Percentiles rank a stretch among this genome's conserved stretches.
Conservation (phyloP, 2,329 filamentous ascomycete genomes). For the Beauveria bassiana region DNA sequence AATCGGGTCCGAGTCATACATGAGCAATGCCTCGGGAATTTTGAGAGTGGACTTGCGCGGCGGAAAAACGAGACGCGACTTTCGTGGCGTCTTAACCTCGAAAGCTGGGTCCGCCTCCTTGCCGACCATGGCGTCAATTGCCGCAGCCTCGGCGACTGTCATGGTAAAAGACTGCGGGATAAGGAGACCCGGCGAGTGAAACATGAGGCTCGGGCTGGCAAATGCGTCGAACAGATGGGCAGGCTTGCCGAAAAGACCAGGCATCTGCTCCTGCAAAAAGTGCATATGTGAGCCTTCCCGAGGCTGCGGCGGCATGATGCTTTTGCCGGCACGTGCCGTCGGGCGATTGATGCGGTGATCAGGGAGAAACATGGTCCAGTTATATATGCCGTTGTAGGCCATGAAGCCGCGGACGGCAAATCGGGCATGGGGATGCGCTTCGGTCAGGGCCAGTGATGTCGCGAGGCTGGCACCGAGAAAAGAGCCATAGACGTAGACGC, state of each 20-base stretch:
- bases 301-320: slow-evolving; percentile 15
- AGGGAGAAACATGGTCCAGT: slow-evolving; percentile 55
- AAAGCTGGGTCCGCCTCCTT: neutral
- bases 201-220: slow-evolving; percentile 50
- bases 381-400: slow-evolving; percentile 53
- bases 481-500: slow-evolving; percentile 44
- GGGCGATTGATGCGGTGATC: slow-evolving; percentile 38
- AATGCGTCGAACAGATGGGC: slow-evolving; percentile 51
- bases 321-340: slow-evolving; percentile 13
- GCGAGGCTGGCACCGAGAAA: slow-evolving; percentile 52
- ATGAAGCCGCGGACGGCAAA: slow-evolving; percentile 46
- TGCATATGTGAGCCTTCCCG: slow-evolving; percentile 29
- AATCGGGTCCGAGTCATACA: slow-evolving; percentile 32
- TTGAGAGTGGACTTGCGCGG: slow-evolving; percentile 38
- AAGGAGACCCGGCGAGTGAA: slow-evolving; percentile 42
- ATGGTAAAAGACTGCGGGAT: slow-evolving; percentile 38
- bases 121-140: slow-evolving; percentile 18
- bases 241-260: slow-evolving; percentile 40
- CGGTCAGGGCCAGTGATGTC: slow-evolving; percentile 49
- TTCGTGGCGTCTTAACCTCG: slow-evolving; percentile 26
- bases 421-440: slow-evolving; percentile 34
- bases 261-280: slow-evolving; percentile 27
- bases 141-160: slow-evolving; percentile 22
- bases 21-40: slow-evolving; percentile 41
- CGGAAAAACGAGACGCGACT: slow-evolving; percentile 40